phyloP scores from a whole-genome alignment of 2,329 filamentous ascomycete species.

The Aspergillus sp. region DNA sequence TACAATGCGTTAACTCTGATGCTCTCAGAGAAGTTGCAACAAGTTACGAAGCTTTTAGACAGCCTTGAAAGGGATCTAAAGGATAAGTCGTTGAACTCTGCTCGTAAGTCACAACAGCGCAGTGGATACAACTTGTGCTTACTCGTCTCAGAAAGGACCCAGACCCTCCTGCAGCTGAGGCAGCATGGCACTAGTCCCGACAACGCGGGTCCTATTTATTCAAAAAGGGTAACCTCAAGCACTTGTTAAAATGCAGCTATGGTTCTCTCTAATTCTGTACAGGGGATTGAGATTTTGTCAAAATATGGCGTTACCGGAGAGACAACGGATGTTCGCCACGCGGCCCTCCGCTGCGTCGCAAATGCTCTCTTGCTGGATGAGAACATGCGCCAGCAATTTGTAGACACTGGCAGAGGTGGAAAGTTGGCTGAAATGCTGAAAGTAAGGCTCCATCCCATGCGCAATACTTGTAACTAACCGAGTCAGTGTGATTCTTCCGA shows the following conservation, averaged over 20 bases:
- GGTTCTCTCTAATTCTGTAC: slow-evolving; percentile 3
- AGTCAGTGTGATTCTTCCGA: slow-evolving; percentile 66
- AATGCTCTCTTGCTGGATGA: slow-evolving; percentile 76
- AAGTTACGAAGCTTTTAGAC: slow-evolving; percentile 65
- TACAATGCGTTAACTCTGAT: not conserved
- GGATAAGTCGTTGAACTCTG: slow-evolving; percentile 56
- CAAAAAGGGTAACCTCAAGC: slow-evolving; percentile 59
- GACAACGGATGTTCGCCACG: slow-evolving; percentile 64
- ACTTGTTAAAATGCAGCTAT: not conserved
- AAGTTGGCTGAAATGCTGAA: slow-evolving; percentile 71
- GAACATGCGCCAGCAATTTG: slow-evolving; percentile 68
- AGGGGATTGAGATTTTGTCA: slow-evolving; percentile 75
- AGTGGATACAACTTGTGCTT: not conserved
- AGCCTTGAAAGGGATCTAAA: slow-evolving; percentile 63
- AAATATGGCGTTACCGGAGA: slow-evolving; percentile 71
- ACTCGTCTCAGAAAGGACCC: slow-evolving; percentile 31
- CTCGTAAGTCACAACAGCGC: slow-evolving; percentile 51
- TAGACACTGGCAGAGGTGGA: slow-evolving; percentile 66
- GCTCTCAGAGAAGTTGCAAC: slow-evolving; percentile 63
- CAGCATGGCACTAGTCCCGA: slow-evolving; percentile 70
- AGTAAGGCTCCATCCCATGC: slow-evolving; percentile 29
- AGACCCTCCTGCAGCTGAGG: slow-evolving; percentile 65
- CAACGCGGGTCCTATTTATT: slow-evolving; percentile 80
- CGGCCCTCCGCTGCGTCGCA: slow-evolving; percentile 78
- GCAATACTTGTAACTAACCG: slow-evolving; percentile 2